Percentiles rank a stretch among this genome's conserved stretches.
These are phyloP conservation scores for Diplodia scrobiculata DNA, from an alignment of 2,329 filamentous ascomycete species.

Conservation along the genomic window DNA sequence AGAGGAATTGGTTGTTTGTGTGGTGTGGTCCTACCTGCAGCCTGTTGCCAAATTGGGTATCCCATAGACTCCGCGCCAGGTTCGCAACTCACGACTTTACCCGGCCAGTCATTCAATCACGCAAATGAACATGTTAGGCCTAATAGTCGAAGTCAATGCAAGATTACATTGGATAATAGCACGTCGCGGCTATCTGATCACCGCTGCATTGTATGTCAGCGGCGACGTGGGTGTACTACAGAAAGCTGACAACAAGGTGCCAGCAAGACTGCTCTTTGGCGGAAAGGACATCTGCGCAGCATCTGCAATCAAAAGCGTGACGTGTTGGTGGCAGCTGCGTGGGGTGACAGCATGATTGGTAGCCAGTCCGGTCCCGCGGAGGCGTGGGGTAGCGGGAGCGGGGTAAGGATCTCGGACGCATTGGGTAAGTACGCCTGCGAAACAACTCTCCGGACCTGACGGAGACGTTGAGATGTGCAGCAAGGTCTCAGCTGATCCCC, in stretches of 20 bases:
- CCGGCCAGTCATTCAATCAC: not conserved
- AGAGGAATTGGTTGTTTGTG: not conserved
- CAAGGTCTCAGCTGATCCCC: slow-evolving; percentile 36
- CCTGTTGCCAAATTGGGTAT: not conserved
- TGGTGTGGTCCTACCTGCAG: not conserved
- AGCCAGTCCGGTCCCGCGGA: slow-evolving; percentile 7
- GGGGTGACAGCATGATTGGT: slow-evolving; percentile 12
- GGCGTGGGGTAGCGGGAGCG: slow-evolving; percentile 20
- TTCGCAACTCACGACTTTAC: not conserved
- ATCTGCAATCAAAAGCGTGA: slow-evolving; percentile 13
- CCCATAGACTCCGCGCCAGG: not conserved
- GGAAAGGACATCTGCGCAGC: not conserved
- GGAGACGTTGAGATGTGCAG: slow-evolving; percentile 4
- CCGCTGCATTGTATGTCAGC: not conserved
- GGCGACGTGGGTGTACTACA: not conserved
- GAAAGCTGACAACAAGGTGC: not conserved
- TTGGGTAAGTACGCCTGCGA: slow-evolving; percentile 11
- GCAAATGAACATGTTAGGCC: not conserved
- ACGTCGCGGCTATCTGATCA: not conserved
- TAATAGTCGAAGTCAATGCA: not conserved
- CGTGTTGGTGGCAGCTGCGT: slow-evolving; percentile 18
- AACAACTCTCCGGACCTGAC: slow-evolving; percentile 1
- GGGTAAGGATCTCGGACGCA: not conserved
- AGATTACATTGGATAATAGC: not conserved
- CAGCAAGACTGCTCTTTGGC: not conserved